phyloP scores from a whole-genome alignment of 495 filamentous ascomycete genomes.

The Tuber calosporum region DNA sequence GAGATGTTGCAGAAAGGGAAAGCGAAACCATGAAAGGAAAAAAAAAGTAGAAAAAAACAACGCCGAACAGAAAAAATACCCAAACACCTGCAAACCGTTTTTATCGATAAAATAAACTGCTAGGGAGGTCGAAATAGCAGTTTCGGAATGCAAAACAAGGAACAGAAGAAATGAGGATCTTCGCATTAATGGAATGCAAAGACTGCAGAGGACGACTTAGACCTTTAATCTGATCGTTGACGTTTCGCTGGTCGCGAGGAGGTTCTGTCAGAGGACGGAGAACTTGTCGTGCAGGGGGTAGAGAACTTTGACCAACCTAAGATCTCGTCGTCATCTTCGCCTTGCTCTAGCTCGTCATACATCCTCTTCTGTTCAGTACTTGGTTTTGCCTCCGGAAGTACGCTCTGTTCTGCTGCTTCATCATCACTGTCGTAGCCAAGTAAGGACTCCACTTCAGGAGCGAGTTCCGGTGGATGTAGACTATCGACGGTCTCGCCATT shows the following conservation, averaged over 20 bases:
- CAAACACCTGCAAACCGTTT: not conserved
- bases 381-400: conserved; percentile 19
- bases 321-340: conserved; percentile 13
- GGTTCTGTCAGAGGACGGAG: conserved; percentile 4
- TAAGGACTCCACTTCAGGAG: conserved; percentile 28
- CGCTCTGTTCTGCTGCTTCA: conserved; percentile 15
- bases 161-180: not conserved
- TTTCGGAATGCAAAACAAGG: not conserved
- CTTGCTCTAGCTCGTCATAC: conserved; percentile 19
- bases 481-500: conserved; percentile 16
- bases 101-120: conserved; percentile 2
- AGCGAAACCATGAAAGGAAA: not conserved
- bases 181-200: not conserved
- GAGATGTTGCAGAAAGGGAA: not conserved
- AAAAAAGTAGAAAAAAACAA: conserved; percentile 5
- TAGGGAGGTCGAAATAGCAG: not conserved
- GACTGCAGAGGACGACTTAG: not conserved
- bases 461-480: conserved; percentile 12
- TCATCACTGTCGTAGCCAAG: conserved; percentile 34
- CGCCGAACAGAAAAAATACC: not conserved
- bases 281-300: not conserved
- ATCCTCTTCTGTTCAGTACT: conserved; percentile 31
- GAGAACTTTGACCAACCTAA: conserved; percentile 4
- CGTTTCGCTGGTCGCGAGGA: not conserved
- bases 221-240: conserved; percentile 3